A percentile compares a stretch with the other conserved stretches of the same genome.
These are phyloP conservation scores for Bipolaris victoriae DNA, from an alignment of 2,329 filamentous ascomycete species.

Conservation along the genomic window DNA sequence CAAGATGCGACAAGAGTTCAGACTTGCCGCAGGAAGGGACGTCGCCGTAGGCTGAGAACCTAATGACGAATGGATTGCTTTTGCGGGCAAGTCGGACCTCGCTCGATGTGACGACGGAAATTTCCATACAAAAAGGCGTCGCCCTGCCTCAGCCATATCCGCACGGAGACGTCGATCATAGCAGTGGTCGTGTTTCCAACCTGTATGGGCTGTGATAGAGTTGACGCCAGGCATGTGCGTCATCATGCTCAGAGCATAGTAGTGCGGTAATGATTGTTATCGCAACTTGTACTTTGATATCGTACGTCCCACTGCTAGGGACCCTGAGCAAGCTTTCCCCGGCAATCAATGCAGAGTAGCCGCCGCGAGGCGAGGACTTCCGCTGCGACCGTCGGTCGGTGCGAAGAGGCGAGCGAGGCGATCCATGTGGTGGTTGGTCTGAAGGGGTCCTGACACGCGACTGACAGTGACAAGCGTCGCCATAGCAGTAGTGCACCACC, in stretches of 20 bases:
- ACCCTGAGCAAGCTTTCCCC: slow-evolving; percentile 28
- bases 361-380: slow-evolving; percentile 20
- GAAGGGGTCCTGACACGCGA: slow-evolving; percentile 35
- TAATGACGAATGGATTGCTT: slow-evolving; percentile 16
- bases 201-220: slow-evolving; percentile 15
- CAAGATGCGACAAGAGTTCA: slow-evolving; percentile 18
- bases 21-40: slow-evolving; percentile 24
- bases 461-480: slow-evolving; percentile 42
- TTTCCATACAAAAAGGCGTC: slow-evolving; percentile 21
- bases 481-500: slow-evolving; percentile 29
- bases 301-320: neutral
- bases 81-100: slow-evolving; percentile 13
- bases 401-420: slow-evolving; percentile 23
- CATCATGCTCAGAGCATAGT: slow-evolving; percentile 14
- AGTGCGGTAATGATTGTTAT: slow-evolving; percentile 9
- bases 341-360: slow-evolving; percentile 16
- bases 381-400: slow-evolving; percentile 24
- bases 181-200: slow-evolving; percentile 25
- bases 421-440: slow-evolving; percentile 30
- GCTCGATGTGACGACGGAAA: slow-evolving; percentile 16
- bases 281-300: slow-evolving; percentile 10
- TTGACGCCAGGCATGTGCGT: slow-evolving; percentile 17
- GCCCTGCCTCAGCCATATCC: slow-evolving; percentile 41
- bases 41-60: slow-evolving; percentile 20
- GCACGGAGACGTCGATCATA: slow-evolving; percentile 41